Base-by-base conservation (phyloP, 2,329 filamentous ascomycete genomes). In the Diaporthe ilicicola region DNA sequence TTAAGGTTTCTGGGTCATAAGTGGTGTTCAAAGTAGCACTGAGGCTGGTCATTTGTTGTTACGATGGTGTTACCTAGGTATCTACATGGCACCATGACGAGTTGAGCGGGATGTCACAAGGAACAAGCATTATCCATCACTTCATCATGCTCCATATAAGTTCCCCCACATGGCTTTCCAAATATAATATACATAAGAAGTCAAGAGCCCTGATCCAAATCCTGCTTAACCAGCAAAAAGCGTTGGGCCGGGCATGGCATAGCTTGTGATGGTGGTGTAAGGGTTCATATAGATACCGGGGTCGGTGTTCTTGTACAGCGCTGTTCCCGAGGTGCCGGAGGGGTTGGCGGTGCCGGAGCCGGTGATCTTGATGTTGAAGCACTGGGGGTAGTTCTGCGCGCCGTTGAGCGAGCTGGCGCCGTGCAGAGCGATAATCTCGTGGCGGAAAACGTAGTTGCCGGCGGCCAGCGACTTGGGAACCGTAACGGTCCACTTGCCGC, bases 391-490 rank as follows among this genome's bases (percentile, higher is more conserved):
- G 69, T 81, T 79, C 78, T 87, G 84, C 1, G 84, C 84, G 32
- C 84, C 84, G 70, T 84, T 82, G 73, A 83, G 80, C 32, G 75
- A 65, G 59, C 77, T 74, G 0, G 79, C 81, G 10, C 79, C 75
- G 72, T 87, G 85, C 44, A 87, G 78, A 5, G 84, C 85, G 72
- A 87, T 82, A 69, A 86, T 84, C 76, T 87, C 85, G 76, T 86
- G 84, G 7, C 85, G 80, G 61, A 87, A 75, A 27, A 87, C 82
- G 76, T 87, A 87, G 76, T 81, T 77, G 12, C 81, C 81, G 6
- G 81, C 72, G 29, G 78, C 78, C 68, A 83, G 75, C 29, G 78
- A 77, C 27, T 67, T 72, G 32, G 81, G 81, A 44, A 83, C 78
- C 22, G 75, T 80, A 70, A 78, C 76, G 37, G 80, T 83, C 82